Conservation (phyloP, 805 yeast species). For the Peterozyma xylosa region DNA sequence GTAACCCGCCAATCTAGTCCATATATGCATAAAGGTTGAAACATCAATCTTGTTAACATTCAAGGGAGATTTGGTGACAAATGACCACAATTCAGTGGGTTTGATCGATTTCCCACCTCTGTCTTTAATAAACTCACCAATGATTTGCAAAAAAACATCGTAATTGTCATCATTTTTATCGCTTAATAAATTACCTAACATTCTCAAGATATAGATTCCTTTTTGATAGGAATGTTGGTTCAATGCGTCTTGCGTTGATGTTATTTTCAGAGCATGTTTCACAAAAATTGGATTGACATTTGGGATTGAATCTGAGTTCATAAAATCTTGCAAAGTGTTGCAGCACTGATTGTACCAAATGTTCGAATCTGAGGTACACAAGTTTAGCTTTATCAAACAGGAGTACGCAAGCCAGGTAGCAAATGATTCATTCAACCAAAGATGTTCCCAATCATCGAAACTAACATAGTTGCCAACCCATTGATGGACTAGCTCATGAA, state of each 20-base stretch:
- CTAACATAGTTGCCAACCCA: slow-evolving; percentile 70
- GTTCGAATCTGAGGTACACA: slow-evolving; percentile 16
- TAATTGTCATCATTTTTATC: slow-evolving; percentile 20
- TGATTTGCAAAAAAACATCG: slow-evolving; percentile 23
- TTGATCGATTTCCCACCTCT: slow-evolving; percentile 32
- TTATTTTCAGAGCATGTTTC: slow-evolving; percentile 26
- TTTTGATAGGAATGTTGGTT: slow-evolving; percentile 46
- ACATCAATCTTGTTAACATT: slow-evolving; percentile 31
- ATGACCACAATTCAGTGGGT: slow-evolving; percentile 47
- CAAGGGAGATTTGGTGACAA: slow-evolving; percentile 17
- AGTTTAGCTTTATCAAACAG: slow-evolving; percentile 22
- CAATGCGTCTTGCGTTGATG: slow-evolving; percentile 40
- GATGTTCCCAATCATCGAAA: slow-evolving; percentile 58
- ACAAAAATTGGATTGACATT: slow-evolving; percentile 27
- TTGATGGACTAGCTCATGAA: slow-evolving; percentile 73
- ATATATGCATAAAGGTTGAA: slow-evolving; percentile 46
- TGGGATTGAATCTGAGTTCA: slow-evolving; percentile 27
- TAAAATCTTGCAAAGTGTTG: slow-evolving; percentile 18
- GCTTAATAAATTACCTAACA: slow-evolving; percentile 37
- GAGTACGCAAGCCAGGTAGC: slow-evolving; percentile 67
- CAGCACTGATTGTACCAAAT: slow-evolving; percentile 26
- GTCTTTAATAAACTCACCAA: slow-evolving; percentile 29
- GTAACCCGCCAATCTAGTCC: slow-evolving; percentile 54
- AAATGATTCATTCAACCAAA: slow-evolving; percentile 75
- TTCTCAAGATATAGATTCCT: slow-evolving; percentile 48